phyloP scores from a whole-genome alignment of 2,329 filamentous ascomycete species.

The Aspergillus sp. region DNA sequence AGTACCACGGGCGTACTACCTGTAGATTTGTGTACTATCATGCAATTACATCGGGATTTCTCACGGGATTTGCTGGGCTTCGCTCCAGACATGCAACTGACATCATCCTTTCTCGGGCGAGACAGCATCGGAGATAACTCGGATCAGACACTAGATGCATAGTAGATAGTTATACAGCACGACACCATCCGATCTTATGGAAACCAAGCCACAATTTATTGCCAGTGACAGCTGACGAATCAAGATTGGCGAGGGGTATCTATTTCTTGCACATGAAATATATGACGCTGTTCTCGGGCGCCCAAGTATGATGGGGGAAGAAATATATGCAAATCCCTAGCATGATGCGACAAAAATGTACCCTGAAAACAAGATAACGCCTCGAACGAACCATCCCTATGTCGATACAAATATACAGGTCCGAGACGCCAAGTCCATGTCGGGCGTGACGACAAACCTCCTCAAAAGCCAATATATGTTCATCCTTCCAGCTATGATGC shows the following conservation, averaged over 20 bases:
- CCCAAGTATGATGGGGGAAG: neutral
- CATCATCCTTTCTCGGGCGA: slow-evolving; percentile 1
- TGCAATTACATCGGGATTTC: neutral
- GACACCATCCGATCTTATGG: neutral
- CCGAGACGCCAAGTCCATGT: slow-evolving; percentile 19
- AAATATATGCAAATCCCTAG: slow-evolving; percentile 8
- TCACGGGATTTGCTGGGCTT: neutral
- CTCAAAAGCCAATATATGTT: slow-evolving; percentile 3
- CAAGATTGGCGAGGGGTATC: neutral
- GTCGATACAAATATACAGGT: slow-evolving; percentile 31
- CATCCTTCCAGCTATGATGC: slow-evolving; percentile 1
- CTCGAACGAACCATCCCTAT: slow-evolving; percentile 21
- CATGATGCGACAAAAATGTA: slow-evolving; percentile 18
- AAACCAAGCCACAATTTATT: neutral
- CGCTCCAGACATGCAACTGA: neutral
- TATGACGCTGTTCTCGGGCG: slow-evolving; percentile 2
- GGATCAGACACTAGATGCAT: neutral
- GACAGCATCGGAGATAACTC: neutral
- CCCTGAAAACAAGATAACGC: slow-evolving; percentile 24
- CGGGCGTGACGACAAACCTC: neutral
- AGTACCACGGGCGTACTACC: too few species aligned
- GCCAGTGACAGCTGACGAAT: neutral
- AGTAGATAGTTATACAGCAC: too few species aligned
- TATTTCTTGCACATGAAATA: slow-evolving; percentile 4
- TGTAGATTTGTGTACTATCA: neutral